A percentile compares a stretch with the other conserved stretches of the same genome.
phyloP scores from a whole-genome alignment of 2,329 filamentous ascomycete species.

The Neurospora sp. region DNA sequence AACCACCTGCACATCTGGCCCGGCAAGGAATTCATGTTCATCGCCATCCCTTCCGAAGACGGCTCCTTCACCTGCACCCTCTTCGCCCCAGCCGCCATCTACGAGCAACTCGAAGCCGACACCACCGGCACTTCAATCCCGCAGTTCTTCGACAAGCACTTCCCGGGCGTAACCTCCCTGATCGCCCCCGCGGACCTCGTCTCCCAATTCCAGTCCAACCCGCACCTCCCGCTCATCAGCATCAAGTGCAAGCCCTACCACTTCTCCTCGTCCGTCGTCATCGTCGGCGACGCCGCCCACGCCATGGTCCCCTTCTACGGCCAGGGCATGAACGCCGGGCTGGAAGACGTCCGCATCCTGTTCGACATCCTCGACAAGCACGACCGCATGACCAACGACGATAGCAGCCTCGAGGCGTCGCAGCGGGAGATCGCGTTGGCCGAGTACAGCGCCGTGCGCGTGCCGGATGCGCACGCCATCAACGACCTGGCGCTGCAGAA shows the following conservation, averaged over 20 bases:
- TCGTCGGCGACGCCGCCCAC: constrained; percentile 88
- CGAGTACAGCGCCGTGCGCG: constrained; percentile 65
- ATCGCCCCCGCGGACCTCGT: constrained; percentile 60
- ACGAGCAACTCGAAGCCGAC: constrained; percentile 54
- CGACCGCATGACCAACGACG: constrained; percentile 12
- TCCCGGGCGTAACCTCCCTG: constrained; percentile 71
- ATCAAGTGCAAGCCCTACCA: constrained; percentile 91
- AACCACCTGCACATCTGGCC: constrained; percentile 98
- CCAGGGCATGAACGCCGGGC: constrained; percentile 92
- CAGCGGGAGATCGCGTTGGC: constrained; percentile 61
- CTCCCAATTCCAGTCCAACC: constrained; percentile 68
- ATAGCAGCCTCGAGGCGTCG: constrained; percentile 30
- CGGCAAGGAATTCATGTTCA: constrained; percentile 92
- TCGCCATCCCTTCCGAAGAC: constrained; percentile 79
- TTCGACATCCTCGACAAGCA: constrained; percentile 73
- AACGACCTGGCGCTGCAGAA: constrained; percentile 87
- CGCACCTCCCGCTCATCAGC: constrained; percentile 84
- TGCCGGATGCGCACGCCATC: constrained; percentile 75
- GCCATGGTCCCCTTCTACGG: constrained; percentile 99
- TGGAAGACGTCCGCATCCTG: constrained; percentile 86
- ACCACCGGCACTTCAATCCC: constrained; percentile 43
- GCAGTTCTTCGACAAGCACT: constrained; percentile 70
- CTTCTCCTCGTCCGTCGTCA: constrained; percentile 64
- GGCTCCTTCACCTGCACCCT: constrained; percentile 92
- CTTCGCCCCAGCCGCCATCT: constrained; percentile 68